These are phyloP conservation scores for Umbellularia californica DNA, from an alignment of 164 flowering plant species.

Conservation along the genomic window DNA sequence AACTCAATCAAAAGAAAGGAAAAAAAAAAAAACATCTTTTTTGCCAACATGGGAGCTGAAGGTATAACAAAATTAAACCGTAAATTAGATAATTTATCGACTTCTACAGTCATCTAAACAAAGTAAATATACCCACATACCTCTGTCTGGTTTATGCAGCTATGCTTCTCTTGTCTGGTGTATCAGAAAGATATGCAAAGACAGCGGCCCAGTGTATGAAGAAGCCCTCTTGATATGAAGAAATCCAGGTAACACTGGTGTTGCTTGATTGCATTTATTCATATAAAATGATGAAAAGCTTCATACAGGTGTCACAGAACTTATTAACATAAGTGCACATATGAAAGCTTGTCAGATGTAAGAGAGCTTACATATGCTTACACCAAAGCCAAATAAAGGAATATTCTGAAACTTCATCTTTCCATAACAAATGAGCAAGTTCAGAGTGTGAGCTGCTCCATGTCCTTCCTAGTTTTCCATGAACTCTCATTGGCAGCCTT, in stretches of 20 bases:
- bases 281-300: neutral
- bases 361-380: constrained; percentile 6
- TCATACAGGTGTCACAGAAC: neutral
- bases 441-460: constrained; percentile 67
- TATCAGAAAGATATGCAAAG: neutral
- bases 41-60: neutral
- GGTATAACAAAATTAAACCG: neutral
- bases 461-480: constrained; percentile 35
- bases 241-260: neutral
- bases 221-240: neutral
- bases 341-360: neutral
- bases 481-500: constrained; percentile 36
- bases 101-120: neutral
- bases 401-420: neutral
- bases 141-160: neutral
- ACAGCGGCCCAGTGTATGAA: neutral
- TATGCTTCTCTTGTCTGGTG: neutral
- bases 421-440: neutral
- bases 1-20: neutral
- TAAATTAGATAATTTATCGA: neutral
- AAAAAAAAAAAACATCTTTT: neutral
- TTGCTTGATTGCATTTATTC: neutral
- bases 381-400: neutral
- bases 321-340: neutral
- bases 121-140: neutral